A percentile compares a stretch with the other conserved stretches of the same genome.
phyloP scores from a whole-genome alignment of 2,329 filamentous ascomycete genomes.

The Sporothrix schenckii region DNA sequence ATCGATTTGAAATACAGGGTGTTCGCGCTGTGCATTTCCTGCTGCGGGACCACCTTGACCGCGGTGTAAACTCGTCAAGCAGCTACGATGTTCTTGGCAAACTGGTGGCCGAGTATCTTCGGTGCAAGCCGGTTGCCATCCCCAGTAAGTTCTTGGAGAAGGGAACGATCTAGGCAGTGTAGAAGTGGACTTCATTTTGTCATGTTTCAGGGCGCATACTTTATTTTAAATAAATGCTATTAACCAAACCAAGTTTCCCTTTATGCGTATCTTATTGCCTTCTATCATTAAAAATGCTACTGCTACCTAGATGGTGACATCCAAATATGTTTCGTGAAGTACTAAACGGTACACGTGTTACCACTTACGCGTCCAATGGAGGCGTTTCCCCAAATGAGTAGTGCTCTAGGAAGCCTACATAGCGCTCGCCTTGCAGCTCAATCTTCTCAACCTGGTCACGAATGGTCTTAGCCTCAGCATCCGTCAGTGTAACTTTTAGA shows the following conservation, averaged over 20 bases:
- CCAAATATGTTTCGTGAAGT: background rate
- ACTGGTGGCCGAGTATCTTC: constrained; percentile 51
- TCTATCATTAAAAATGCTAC: too few relatives aligned
- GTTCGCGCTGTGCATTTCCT: constrained; percentile 42
- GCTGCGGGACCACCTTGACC: constrained; percentile 51
- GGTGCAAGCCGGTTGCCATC: constrained; percentile 15
- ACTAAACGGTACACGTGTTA: background rate
- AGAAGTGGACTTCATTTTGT: background rate
- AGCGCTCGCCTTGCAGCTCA: constrained; percentile 6
- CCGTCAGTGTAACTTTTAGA: background rate
- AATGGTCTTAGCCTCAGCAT: background rate
- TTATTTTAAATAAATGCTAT: background rate
- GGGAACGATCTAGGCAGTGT: background rate
- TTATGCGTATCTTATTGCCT: too few relatives aligned
- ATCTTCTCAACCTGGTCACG: constrained; percentile 16
- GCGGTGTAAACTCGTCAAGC: constrained; percentile 48
- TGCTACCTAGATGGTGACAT: too few relatives aligned
- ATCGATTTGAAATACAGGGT: constrained; percentile 33
- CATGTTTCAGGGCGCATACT: too few relatives aligned
- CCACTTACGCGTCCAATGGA: background rate
- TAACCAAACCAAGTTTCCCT: background rate
- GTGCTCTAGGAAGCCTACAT: background rate
- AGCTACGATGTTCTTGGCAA: constrained; percentile 52
- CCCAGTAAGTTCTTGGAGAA: background rate
- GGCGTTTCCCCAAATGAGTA: constrained; percentile 11